Conservation (phyloP, 1,139 yeast genomes). For the Yamadazyma spencermartinsiae region DNA sequence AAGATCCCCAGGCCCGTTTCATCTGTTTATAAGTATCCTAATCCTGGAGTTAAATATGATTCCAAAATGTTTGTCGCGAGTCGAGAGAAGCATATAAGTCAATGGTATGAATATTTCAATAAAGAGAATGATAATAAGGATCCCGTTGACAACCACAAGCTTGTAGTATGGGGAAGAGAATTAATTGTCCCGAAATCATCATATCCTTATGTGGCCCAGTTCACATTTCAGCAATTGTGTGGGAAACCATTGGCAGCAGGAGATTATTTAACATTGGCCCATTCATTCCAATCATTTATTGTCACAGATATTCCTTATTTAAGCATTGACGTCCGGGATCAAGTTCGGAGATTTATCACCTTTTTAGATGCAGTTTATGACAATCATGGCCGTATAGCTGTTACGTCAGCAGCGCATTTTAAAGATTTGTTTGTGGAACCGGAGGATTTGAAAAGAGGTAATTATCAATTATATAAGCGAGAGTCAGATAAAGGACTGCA, state of each 20-base stretch:
- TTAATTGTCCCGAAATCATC: constrained; percentile 73
- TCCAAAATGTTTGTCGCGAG: constrained; percentile 53
- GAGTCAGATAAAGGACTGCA: constrained; percentile 38
- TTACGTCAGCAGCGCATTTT: constrained; percentile 85
- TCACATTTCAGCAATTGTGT: constrained; percentile 81
- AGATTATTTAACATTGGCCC: constrained; percentile 83
- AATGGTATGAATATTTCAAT: constrained; percentile 78
- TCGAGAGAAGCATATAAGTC: constrained; percentile 62
- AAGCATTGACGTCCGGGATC: constrained; percentile 75
- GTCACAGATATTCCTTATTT: constrained; percentile 90
- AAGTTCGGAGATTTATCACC: constrained; percentile 87
- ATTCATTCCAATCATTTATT: constrained; percentile 73
- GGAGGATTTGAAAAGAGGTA: constrained; percentile 57
- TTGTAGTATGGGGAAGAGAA: constrained; percentile 86
- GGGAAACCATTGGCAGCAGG: constrained; percentile 93
- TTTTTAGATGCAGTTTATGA: constrained; percentile 95
- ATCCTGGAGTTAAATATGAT: constrained; percentile 56
- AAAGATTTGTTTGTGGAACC: constrained; percentile 85
- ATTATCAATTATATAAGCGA: constrained; percentile 48
- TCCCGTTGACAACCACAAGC: constrained; percentile 31
- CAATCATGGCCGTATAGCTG: constrained; percentile 81
- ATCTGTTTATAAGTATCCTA: constrained; percentile 77
- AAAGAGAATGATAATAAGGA: constrained; percentile 40
- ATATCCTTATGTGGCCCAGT: constrained; percentile 83
- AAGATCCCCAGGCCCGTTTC: constrained; percentile 82